A percentile compares a stretch with the other conserved stretches of the same genome.
phyloP scores from a whole-genome alignment of 305 asterid genomes.

The Fraxinus floribunda region DNA sequence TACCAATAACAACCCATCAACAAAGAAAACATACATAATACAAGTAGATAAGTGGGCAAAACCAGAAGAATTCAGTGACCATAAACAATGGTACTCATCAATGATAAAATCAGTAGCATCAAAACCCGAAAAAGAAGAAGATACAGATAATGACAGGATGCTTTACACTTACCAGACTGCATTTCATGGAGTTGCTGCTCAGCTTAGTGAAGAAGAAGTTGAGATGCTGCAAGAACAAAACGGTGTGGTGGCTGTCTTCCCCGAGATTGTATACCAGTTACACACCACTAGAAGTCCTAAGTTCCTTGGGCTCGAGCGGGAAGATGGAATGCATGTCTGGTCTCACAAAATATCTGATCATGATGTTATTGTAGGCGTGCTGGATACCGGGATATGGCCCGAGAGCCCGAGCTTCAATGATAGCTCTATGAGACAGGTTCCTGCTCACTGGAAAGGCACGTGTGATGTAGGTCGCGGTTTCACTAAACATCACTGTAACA shows the following conservation, averaged over 20 bases:
- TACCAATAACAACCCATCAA: constrained; percentile 10
- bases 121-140: constrained; percentile 5
- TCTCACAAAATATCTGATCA: constrained; percentile 30
- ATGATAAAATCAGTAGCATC: constrained; percentile 47
- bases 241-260: constrained; percentile 66
- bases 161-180: constrained; percentile 73
- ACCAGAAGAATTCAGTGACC: constrained; percentile 62
- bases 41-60: constrained; percentile 68
- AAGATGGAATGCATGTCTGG: constrained; percentile 34
- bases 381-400: constrained; percentile 96
- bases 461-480: constrained; percentile 79
- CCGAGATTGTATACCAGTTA: constrained; percentile 59
- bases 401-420: constrained; percentile 91
- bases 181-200: constrained; percentile 85
- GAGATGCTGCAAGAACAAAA: constrained; percentile 30
- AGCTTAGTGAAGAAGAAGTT: constrained; percentile 51
- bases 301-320: constrained; percentile 71
- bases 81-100: constrained; percentile 67
- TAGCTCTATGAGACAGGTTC: constrained; percentile 51
- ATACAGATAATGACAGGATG: constrained; percentile 39
- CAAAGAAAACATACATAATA: constrained; percentile 61
- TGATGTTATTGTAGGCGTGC: constrained; percentile 74
- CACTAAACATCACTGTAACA: constrained; percentile 57
- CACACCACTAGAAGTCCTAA: constrained; percentile 91
- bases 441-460: constrained; percentile 67